A percentile compares a stretch with the other conserved stretches of the same genome.
Conservation (phyloP, 345 rosid genomes). For the Eutrema japonicum region DNA sequence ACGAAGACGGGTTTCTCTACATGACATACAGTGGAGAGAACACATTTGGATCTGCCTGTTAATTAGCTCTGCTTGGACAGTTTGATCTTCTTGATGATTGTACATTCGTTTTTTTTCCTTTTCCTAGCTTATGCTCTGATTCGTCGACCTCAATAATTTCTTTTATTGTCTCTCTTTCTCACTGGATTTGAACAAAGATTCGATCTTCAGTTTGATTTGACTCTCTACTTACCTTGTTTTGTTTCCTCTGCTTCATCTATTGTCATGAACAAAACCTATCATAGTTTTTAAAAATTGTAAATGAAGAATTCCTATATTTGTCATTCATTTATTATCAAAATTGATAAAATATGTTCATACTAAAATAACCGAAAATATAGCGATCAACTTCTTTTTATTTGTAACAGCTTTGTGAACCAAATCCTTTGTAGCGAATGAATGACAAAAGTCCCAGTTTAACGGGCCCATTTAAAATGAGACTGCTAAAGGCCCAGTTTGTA, state of each 20-base stretch:
- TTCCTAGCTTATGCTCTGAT: slow-evolving; percentile 21
- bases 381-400: too few species aligned
- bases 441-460: too few species aligned
- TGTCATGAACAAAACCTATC: background rate
- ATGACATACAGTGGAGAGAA: slow-evolving; percentile 89
- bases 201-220: slow-evolving; percentile 8
- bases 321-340: too few species aligned
- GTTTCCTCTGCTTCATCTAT: background rate
- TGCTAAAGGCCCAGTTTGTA: too few species aligned
- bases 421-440: too few species aligned
- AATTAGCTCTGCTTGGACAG: slow-evolving; percentile 6
- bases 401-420: too few species aligned
- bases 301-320: too few species aligned
- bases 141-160: slow-evolving; percentile 22
- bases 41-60: slow-evolving; percentile 59
- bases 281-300: too few species aligned
- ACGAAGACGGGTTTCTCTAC: slow-evolving; percentile 83
- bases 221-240: background rate
- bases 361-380: too few species aligned
- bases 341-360: too few species aligned
- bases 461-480: too few species aligned
- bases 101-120: slow-evolving; percentile 22
- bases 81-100: slow-evolving; percentile 32
- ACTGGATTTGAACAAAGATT: slow-evolving; percentile 22
- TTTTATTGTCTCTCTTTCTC: slow-evolving; percentile 6